Conservation (phyloP, 2,329 filamentous ascomycete genomes). For the Hypoxylon sp. region DNA sequence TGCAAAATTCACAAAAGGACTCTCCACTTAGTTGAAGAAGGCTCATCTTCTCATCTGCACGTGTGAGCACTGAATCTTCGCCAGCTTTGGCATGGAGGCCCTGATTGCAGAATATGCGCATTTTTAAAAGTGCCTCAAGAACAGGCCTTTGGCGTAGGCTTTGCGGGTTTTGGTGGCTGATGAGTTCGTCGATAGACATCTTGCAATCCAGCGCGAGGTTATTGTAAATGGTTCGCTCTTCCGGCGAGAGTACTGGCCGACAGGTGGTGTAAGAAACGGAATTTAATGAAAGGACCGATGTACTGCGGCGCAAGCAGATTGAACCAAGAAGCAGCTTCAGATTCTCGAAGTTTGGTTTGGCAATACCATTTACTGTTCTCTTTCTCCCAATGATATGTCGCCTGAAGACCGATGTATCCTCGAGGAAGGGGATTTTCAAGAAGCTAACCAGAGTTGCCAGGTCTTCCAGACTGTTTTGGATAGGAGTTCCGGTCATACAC, state of each 20-base stretch:
- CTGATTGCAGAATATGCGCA: conserved; percentile 46
- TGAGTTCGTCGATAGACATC: conserved; percentile 26
- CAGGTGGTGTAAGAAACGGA: conserved; percentile 26
- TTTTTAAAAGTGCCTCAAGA: conserved; percentile 37
- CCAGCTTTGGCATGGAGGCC: neutral
- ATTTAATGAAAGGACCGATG: conserved; percentile 27
- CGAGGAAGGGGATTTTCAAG: conserved; percentile 37
- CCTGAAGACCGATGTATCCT: conserved; percentile 28
- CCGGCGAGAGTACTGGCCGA: conserved; percentile 20
- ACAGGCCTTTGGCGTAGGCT: conserved; percentile 23
- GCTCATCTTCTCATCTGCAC: conserved; percentile 17
- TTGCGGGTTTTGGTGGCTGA: conserved; percentile 8
- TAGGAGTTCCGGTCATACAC: conserved; percentile 44
- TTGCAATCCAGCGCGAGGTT: conserved; percentile 14
- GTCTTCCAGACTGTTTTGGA: conserved; percentile 43
- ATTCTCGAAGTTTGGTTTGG: conserved; percentile 31
- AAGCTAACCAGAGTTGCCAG: conserved; percentile 38
- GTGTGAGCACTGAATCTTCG: neutral
- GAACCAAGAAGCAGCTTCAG: conserved; percentile 38
- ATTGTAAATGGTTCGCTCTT: conserved; percentile 27
- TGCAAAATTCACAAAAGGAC: conserved; percentile 20
- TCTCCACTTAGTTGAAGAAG: conserved; percentile 33
- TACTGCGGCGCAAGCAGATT: conserved; percentile 39
- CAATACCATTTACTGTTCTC: conserved; percentile 6
- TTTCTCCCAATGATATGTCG: conserved; percentile 28